Evolutionary conservation across 192 early-diverging fungal genomes (phyloP).

Genomic region (Pilobolus umbonatus): DNA sequence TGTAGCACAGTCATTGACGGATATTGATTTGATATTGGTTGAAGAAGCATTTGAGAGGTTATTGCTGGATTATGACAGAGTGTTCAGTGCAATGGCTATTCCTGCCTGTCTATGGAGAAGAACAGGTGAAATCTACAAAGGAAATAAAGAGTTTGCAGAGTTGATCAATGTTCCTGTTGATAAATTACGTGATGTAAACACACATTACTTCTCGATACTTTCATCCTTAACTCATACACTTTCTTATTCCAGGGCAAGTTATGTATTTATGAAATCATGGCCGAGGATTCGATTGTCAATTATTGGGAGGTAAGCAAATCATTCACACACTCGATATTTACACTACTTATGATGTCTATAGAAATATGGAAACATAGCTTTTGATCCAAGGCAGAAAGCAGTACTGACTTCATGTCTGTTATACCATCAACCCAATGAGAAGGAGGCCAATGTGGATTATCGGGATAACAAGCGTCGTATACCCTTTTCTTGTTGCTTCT

Average conservation of each 20-base stretch:
- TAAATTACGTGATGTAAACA: slow-evolving; percentile 52
- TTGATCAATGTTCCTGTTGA: slow-evolving; percentile 83
- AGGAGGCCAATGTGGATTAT: background rate
- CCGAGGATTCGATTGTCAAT: slow-evolving; percentile 91
- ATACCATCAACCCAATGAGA: background rate
- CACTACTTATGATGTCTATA: slow-evolving; percentile 8
- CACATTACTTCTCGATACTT: background rate
- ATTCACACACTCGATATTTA: slow-evolving; percentile 22
- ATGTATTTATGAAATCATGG: slow-evolving; percentile 76
- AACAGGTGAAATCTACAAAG: slow-evolving; percentile 95
- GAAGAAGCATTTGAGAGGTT: slow-evolving; percentile 96
- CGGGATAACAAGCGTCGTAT: slow-evolving; percentile 45
- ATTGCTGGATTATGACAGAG: slow-evolving; percentile 91
- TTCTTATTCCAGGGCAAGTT: slow-evolving; percentile 21
- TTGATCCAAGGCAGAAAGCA: slow-evolving; percentile 94
- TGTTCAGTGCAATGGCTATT: slow-evolving; percentile 93
- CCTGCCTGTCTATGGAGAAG: slow-evolving; percentile 93
- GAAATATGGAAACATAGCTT: slow-evolving; percentile 97
- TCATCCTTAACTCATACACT: background rate
- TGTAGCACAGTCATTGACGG: slow-evolving; percentile 85
- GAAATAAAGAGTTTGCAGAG: slow-evolving; percentile 91
- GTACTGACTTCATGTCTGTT: slow-evolving; percentile 91
- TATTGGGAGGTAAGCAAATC: slow-evolving; percentile 88
- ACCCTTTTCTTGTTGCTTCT: slow-evolving; percentile 82
- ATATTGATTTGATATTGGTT: slow-evolving; percentile 91